Base-by-base conservation (phyloP, 805 yeast species). In the Vanderwaltozyma polyspora region DNA sequence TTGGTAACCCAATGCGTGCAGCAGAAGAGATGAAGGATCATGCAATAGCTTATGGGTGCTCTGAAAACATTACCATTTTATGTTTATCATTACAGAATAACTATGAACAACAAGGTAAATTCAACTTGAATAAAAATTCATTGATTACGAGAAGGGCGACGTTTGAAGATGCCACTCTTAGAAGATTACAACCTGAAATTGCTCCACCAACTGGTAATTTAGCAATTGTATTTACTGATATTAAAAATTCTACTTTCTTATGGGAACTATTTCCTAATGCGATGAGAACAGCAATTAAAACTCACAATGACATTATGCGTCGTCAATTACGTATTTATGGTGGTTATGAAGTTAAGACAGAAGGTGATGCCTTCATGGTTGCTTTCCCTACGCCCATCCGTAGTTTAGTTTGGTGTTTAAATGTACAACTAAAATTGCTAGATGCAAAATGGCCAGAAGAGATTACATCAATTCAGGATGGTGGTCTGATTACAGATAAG, bases 291-390 rank as follows among this genome's bases (percentile, higher is more conserved):
- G 97, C 98, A 0, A 91, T 91, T 51, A 85, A 86, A 59, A 80
- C 84, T 4, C 99, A 91, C 59, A 91, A 91, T 53, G 73, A 83
- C 16, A 73, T 91, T 21, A 91, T 91, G 98, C 75, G 99, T 51
- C 72, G 97, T 32, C 93, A 85, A 45, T 62, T 91, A 42, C 72
- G 95, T 46, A 78, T 87, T 31, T 84, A 83, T 52, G 96, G 97
- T 24, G 99, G 98, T 2, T 91, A 91, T 55, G 99, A 91, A 57
- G 98, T 91, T 19, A 91, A 91, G 56, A 91, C 96, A 2, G 99
- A 91, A 74, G 99, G 99, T 52, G 99, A 91, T 67, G 95, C 98
- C 0, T 91, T 91, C 48, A 87, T 91, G 84, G 96, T 91, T 11
- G 84, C 96, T 10, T 91, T 91, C 57, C 94, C 95, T 0, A 79